Percentiles rank a stretch among this genome's conserved stretches.
phyloP scores from a whole-genome alignment of 2,329 filamentous ascomycete species.

The Colletotrichum sp. region DNA sequence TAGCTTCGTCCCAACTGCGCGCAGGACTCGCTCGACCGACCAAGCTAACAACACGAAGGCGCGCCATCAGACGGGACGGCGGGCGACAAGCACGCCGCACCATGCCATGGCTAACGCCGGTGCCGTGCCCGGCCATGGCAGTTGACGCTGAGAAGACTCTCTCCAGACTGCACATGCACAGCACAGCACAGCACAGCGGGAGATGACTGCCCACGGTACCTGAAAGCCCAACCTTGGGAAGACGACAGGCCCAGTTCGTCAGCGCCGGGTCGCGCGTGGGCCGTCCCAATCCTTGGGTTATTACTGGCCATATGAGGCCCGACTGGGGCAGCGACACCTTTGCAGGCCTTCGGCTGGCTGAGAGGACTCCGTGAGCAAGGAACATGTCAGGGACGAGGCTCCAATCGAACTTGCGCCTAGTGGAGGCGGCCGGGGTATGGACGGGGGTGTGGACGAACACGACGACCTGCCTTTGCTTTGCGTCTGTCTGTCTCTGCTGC shows the following conservation, averaged over 20 bases:
- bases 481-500: background rate
- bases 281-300: conserved; percentile 14
- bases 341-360: conserved; percentile 5
- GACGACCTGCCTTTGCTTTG: background rate
- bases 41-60: background rate
- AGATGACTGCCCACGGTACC: background rate
- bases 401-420: conserved; percentile 16
- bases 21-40: background rate
- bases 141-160: background rate
- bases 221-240: background rate
- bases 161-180: background rate
- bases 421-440: background rate
- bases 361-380: conserved; percentile 8
- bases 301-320: conserved; percentile 11
- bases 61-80: background rate
- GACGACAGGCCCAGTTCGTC: background rate
- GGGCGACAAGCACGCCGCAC: background rate
- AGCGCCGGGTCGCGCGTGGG: conserved; percentile 4
- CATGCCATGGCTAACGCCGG: background rate
- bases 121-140: background rate
- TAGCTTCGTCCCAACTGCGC: background rate
- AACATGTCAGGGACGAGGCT: conserved; percentile 15
- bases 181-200: background rate
- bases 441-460: background rate
- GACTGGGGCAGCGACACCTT: background rate